Base-by-base conservation (phyloP, 176 grass and related monocot genomes). In the Rhynchospora pubera region DNA sequence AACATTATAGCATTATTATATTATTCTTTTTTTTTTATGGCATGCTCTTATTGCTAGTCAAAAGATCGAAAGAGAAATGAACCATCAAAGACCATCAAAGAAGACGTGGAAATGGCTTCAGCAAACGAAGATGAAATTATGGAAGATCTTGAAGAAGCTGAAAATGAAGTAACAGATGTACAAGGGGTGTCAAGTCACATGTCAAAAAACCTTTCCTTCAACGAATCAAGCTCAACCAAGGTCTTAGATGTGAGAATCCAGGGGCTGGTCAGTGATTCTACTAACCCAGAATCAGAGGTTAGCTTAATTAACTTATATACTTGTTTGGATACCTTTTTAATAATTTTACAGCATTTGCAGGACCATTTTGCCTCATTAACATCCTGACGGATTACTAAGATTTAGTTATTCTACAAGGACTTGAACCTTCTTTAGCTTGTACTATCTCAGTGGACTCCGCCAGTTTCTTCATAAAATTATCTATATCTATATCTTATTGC, bases 141-240 rank as follows among this genome's bases (percentile, higher is more conserved):
- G 83, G 92, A 89, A 71, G 85, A 87, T 44, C 74, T 72, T 16
- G 92, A 91, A 45, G 85, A 85, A 80, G 77, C 68, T 86, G 82
- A 77, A 79, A 85, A 74, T 74, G 42, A 30, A 48, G 83, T 87
- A 85, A 79, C 70, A 86, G 85, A 75, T 86, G 77, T 87, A 11
- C 78, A 84, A 79, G 90, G 86, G 80, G 92, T 97, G 86, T 94
- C 95, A 74, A 87, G 90, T 86, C 86, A 93, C 62, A 78, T 97
- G 88, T 89, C 42, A 59, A 94, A 94, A 47, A 94, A 43, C 82
- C 85, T 97, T 28, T 89, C 78, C 71, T 85, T 94, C 24, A 80
- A 79, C 60, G 84, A 87, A 82, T 81, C 64, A 77, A 62, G 83
- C 26, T 92, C 86, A 56, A 88, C 77, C 85, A 87, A 84, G 86